Base-by-base conservation (phyloP, 805 yeast species). In the Metschnikowia kofuensis region DNA sequence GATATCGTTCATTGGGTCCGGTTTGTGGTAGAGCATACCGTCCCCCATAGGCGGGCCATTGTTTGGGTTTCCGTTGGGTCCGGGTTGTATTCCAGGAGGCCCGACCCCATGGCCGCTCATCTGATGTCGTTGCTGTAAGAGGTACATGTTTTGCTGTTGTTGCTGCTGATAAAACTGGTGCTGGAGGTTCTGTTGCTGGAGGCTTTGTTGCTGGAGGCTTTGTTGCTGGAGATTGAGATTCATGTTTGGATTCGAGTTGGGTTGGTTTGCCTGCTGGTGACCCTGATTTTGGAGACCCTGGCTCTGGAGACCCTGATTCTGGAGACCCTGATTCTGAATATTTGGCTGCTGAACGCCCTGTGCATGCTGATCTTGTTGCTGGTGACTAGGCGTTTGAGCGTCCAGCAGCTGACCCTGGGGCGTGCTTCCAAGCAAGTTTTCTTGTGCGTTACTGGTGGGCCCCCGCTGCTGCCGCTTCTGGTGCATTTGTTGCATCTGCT, bases 61-160 rank as follows among this genome's bases (percentile, higher is more conserved):
- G 42, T 11, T 15, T 37, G 11, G 37, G 16, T 2, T 34, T 8
- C 36, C 15, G 10, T 32, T 37, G 36, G 35, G 8, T 35, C 32
- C 27, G 14, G 36, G 16, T 32, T 31, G 30, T 42, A 32, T 5
- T 12, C 48, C 38, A 26, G 35, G 30, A n/a, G n/a, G 37, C 8
- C 47, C 36, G 29, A 11, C 12, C 16, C 36, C 38, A 16, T 40
- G 43, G 15, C 42, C 47, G 35, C 34, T 31, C 14, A 21, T 41
- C 15, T 47, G 50, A 26, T 50, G 50, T 9, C 48, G 49, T 14
- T 48, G 50, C 13, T 42, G 51, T 28, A 38, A 47, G 14, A 15
- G 40, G 28, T 38, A 45, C 32, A 30, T 10, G 32, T 30, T 9
- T 13, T 47, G 50, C 28, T 50, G 50, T 8, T 51, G 51, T 14